Evolutionary conservation across 2,329 filamentous ascomycete species (phyloP).

Genomic region (Fusarium secorum): DNA sequence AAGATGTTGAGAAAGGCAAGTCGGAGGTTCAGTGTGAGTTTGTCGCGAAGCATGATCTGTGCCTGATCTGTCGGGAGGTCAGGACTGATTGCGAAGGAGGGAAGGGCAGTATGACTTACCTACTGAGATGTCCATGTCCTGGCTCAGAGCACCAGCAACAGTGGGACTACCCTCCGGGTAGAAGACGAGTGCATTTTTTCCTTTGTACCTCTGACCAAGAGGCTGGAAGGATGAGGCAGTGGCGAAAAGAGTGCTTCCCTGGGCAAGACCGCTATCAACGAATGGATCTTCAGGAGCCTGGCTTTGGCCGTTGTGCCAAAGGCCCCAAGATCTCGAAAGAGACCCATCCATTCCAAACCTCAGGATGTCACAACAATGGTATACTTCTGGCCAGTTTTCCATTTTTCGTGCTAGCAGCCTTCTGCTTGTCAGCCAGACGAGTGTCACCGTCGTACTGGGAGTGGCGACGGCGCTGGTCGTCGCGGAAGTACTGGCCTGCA

Average conservation of each 20-base stretch:
- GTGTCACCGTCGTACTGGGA: slow-evolving; percentile 87
- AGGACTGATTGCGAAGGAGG: neutral
- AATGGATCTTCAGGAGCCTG: no score
- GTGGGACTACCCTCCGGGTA: neutral
- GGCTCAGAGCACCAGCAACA: neutral
- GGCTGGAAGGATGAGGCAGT: neutral
- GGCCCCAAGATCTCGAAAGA: slow-evolving; percentile 11
- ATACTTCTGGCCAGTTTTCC: slow-evolving; percentile 48
- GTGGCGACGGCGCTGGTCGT: slow-evolving; percentile 77
- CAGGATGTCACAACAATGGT: slow-evolving; percentile 13
- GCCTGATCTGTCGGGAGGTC: slow-evolving; percentile 60
- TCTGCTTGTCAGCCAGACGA: slow-evolving; percentile 63
- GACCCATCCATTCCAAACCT: slow-evolving; percentile 16
- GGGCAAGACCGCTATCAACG: neutral
- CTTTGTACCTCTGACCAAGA: neutral
- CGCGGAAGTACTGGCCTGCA: slow-evolving; percentile 75
- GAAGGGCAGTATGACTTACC: slow-evolving; percentile 53
- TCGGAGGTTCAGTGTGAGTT: neutral
- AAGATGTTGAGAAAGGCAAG: neutral
- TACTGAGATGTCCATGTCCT: neutral
- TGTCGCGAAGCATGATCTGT: slow-evolving; percentile 59
- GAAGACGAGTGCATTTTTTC: neutral
- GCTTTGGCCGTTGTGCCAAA: slow-evolving; percentile 1
- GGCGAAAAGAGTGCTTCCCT: no score
- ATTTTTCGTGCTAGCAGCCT: slow-evolving; percentile 38